phyloP scores from a whole-genome alignment of 129 eudicot species.

The Sambucus nigra region DNA sequence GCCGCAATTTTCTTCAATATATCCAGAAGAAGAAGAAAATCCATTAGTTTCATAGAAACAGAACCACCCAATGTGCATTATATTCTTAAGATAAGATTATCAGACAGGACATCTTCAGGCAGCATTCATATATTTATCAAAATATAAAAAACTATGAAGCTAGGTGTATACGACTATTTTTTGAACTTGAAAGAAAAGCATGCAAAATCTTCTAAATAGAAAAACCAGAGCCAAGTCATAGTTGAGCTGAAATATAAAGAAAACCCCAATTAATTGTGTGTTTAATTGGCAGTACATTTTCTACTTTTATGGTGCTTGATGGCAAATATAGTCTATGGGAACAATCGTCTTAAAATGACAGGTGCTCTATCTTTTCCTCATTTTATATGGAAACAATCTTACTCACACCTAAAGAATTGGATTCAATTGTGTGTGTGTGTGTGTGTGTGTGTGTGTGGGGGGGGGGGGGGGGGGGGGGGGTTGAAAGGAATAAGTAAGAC shows the following conservation, averaged over 20 bases:
- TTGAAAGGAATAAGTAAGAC: not conserved
- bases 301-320: too few species aligned
- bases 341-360: too few species aligned
- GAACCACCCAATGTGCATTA: constrained; percentile 1
- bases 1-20: constrained; percentile 72
- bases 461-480: too few species aligned
- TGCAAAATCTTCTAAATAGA: not conserved
- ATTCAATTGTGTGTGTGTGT: too few species aligned
- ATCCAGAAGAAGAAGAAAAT: constrained; percentile 11
- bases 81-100: not conserved
- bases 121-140: not conserved
- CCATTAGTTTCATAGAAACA: constrained; percentile 13
- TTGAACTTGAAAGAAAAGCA: not conserved
- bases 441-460: not conserved
- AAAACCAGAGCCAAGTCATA: not conserved
- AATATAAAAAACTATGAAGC: not conserved
- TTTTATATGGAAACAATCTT: too few species aligned
- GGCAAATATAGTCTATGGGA: too few species aligned
- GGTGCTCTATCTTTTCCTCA: too few species aligned
- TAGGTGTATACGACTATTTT: not conserved
- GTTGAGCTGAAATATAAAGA: too few species aligned
- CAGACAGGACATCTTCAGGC: not conserved
- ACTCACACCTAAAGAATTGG: too few species aligned
- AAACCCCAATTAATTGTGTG: too few species aligned
- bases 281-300: too few species aligned